Evolutionary conservation across 176 grass and related monocot species (phyloP).

Genomic region (Lolium multiflorum): DNA sequence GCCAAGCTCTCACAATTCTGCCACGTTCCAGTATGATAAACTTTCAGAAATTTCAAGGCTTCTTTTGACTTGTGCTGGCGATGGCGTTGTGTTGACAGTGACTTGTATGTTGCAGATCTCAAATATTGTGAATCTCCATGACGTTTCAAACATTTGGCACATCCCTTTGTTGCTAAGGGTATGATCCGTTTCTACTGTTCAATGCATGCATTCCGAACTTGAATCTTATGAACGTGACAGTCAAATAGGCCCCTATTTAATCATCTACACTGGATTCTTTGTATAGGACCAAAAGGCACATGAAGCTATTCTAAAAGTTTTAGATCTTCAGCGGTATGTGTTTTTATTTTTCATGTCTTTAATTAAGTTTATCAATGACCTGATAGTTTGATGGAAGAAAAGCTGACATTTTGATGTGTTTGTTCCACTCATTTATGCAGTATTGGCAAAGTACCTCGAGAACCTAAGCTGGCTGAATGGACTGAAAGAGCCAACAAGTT

Average conservation of each 20-base stretch:
- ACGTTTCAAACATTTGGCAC: slow-evolving; percentile 98
- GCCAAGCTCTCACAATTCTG: slow-evolving; percentile 95
- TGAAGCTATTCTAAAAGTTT: slow-evolving; percentile 88
- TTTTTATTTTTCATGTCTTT: slow-evolving; percentile 10
- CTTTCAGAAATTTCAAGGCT: slow-evolving; percentile 13
- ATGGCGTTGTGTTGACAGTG: slow-evolving; percentile 17
- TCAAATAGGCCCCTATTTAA: slow-evolving; percentile 17
- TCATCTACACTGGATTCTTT: slow-evolving; percentile 37
- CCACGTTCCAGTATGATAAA: slow-evolving; percentile 78
- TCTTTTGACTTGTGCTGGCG: slow-evolving; percentile 23
- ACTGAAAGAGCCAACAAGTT: slow-evolving; percentile 70
- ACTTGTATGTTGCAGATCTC: slow-evolving; percentile 63
- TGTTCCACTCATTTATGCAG: slow-evolving; percentile 34
- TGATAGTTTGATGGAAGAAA: slow-evolving; percentile 33
- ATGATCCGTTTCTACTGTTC: slow-evolving; percentile 41
- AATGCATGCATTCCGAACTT: slow-evolving; percentile 31
- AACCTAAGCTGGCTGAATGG: slow-evolving; percentile 75
- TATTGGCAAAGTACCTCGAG: slow-evolving; percentile 47
- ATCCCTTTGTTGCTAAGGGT: slow-evolving; percentile 96
- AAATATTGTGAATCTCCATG: slow-evolving; percentile 83
- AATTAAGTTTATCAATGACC: slow-evolving; percentile 6
- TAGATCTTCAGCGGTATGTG: slow-evolving; percentile 83
- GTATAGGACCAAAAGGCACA: slow-evolving; percentile 95
- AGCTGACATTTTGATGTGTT: slow-evolving; percentile 20
- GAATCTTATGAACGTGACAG: not conserved